These are phyloP conservation scores for Gracilaria caudata DNA, from an alignment of 23 red algal genomes.

Conservation along the genomic window DNA sequence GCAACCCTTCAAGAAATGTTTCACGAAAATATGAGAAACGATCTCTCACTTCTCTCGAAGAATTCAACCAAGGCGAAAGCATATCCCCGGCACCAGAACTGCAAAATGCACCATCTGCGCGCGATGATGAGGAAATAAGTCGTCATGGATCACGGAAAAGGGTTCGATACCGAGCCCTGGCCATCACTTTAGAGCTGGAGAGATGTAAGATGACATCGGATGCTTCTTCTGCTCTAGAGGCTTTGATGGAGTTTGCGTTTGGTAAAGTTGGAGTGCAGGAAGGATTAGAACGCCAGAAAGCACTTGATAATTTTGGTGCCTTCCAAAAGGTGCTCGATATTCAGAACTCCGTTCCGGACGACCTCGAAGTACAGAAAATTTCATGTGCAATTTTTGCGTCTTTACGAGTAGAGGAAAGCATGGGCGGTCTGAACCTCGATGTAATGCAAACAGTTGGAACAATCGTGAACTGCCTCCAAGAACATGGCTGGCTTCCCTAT, in stretches of 20 bases:
- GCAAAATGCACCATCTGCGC: slow-evolving; percentile 3
- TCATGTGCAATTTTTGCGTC: slow-evolving; percentile 1
- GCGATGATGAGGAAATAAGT: not conserved
- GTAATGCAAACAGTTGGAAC: slow-evolving; percentile 9
- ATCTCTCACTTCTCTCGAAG: not conserved
- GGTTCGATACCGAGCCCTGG: not conserved
- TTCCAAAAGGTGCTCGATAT: slow-evolving; percentile 15
- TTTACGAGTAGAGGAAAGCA: slow-evolving; percentile 9
- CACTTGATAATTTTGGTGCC: slow-evolving; percentile 37
- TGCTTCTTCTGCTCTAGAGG: not conserved
- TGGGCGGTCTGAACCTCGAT: not conserved
- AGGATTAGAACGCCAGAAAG: slow-evolving; percentile 45
- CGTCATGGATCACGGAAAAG: not conserved
- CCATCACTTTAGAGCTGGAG: not conserved
- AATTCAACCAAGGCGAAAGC: not conserved
- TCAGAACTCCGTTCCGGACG: not conserved
- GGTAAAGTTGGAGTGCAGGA: not conserved
- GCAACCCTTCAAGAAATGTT: not conserved
- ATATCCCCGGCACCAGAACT: not conserved
- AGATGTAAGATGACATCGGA: not conserved
- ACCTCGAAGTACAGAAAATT: slow-evolving; percentile 5
- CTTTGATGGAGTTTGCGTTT: slow-evolving; percentile 15
- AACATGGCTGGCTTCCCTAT: not conserved
- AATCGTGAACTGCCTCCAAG: not conserved
- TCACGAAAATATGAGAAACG: not conserved